Conservation (phyloP, 495 filamentous ascomycete species). For the Cenococcum geophilum region DNA sequence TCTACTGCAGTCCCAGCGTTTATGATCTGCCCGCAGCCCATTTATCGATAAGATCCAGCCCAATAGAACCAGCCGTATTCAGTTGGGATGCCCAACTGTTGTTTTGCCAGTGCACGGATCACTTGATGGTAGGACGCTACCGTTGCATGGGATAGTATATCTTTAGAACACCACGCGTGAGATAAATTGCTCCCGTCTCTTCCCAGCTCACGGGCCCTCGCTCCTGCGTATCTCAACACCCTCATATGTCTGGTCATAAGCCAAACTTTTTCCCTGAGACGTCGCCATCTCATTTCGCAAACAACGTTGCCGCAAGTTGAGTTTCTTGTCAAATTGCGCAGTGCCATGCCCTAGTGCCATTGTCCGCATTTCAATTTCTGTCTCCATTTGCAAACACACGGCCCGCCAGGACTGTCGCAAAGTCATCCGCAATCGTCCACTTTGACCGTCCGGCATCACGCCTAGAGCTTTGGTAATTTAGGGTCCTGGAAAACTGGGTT, state of each 20-base stretch:
- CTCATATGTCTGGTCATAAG: not conserved
- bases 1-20: not conserved
- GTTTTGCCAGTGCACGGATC: too few relatives aligned
- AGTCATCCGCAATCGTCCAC: not conserved
- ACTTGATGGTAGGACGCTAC: too few relatives aligned
- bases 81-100: too few relatives aligned
- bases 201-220: not conserved
- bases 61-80: too few relatives aligned
- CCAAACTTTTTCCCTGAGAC: not conserved
- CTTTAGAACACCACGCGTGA: slow-evolving; percentile 2
- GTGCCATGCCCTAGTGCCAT: too few relatives aligned
- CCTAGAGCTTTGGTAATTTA: not conserved
- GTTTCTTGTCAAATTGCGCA: not conserved
- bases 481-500: not conserved
- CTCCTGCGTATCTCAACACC: not conserved
- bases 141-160: too few relatives aligned
- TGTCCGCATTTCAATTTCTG: too few relatives aligned
- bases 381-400: not conserved
- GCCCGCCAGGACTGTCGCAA: not conserved
- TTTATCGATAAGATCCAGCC: too few relatives aligned
- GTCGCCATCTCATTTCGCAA: not conserved
- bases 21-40: not conserved
- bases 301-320: not conserved
- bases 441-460: not conserved
- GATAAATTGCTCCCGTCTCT: not conserved